Evolutionary conservation across 441 rosid species (phyloP), one percentile per base, ranked within the genome.

Genomic region (Jatropha podagrica): DNA sequence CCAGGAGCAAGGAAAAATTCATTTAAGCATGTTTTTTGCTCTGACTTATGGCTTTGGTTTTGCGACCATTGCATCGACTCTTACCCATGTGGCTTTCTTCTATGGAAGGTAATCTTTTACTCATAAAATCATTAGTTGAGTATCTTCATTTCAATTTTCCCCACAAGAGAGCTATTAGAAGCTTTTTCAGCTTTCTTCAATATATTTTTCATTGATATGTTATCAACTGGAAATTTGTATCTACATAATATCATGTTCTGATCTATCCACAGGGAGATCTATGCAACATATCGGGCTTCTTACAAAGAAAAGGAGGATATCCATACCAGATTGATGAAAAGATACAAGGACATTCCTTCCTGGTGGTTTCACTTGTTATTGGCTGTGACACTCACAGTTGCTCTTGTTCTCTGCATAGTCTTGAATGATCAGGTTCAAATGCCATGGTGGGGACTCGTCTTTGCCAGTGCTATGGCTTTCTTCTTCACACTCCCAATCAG

Each of bases 371-470:
- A 89, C 78, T 40, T 83, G 27, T 59, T 94, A 86, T 89, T 94
- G 12, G 79, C 38, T 42, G 67, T 76, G 8, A 83, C 90, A 60
- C 55, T 94, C 44, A 81, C 73, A 5, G 83, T 85, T 63, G 85
- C 98, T 61, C 89, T 94, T 71, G 77, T 77, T 12, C 32, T 92
- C 38, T 90, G 96, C 73, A 1, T 83, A 80, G 74, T 85, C 83
- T 81, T 92, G 86, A 89, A 86, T 32, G 89, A 88, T 64, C 83
- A 94, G 77, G 89, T 92, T 72, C 93, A 92, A 78, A 86, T 94
- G 91, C 97, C 97, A 66, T 94, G 96, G 96, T 92, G 96, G 96
- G 97, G 93, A 59, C 92, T 92, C 42, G 58, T 94, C 72, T 90
- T 92, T 62, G 93, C 91, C 23, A 78, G 87, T 49, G 92, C 75